Evolutionary conservation across 139 green algal genomes (phyloP).

Genomic region (Haematococcus sp.): DNA sequence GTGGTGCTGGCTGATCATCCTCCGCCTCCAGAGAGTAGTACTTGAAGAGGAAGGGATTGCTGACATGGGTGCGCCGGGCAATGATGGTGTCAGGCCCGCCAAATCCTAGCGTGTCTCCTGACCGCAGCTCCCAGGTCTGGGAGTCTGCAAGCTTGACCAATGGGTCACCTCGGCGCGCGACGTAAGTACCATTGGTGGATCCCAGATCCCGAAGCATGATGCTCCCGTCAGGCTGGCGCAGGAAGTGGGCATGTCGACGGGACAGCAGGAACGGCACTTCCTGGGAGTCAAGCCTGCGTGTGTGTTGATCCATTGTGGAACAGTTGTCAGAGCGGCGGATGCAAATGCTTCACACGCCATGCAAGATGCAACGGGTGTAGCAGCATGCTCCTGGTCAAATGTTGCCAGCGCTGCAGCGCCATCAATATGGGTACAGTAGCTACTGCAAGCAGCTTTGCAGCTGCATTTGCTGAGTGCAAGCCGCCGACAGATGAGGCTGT

Average conservation of each 20-base stretch:
- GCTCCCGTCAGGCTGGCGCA: conserved; percentile 22
- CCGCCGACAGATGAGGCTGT: too few relatives aligned
- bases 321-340: too few relatives aligned
- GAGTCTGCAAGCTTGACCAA: conserved; percentile 17
- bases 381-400: too few relatives aligned
- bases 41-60: conserved; percentile 49
- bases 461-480: too few relatives aligned
- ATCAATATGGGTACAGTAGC: too few relatives aligned
- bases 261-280: conserved; percentile 43
- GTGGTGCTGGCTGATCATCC: not conserved
- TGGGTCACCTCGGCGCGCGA: conserved; percentile 14
- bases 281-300: conserved; percentile 23
- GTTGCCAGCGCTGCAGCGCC: too few relatives aligned
- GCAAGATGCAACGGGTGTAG: too few relatives aligned
- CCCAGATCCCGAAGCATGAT: conserved; percentile 29
- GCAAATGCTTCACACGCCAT: too few relatives aligned
- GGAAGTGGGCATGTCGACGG: conserved; percentile 29
- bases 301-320: too few relatives aligned
- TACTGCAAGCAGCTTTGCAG: too few relatives aligned
- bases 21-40: conserved; percentile 27
- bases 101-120: conserved; percentile 30
- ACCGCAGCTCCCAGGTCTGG: conserved; percentile 14
- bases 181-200: conserved; percentile 44
- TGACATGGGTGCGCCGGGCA: conserved; percentile 18
- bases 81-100: conserved; percentile 45